Percentiles rank a stretch among this genome's conserved stretches.
Conservation (phyloP, 2,329 filamentous ascomycete genomes). For the Beauveria rudraprayagi region DNA sequence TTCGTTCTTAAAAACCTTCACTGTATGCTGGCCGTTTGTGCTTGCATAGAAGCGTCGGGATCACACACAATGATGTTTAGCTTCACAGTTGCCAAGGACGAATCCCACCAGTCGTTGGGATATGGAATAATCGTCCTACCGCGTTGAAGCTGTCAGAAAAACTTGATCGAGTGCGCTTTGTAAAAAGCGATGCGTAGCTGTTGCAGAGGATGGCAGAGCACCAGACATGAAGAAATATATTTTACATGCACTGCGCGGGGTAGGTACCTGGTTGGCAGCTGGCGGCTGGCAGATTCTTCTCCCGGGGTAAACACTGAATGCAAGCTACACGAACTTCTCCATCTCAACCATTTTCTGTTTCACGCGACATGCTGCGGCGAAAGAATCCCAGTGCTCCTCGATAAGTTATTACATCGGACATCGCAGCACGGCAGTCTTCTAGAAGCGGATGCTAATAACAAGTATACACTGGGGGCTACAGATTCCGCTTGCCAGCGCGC, state of each 20-base stretch:
- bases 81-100: too few relatives aligned
- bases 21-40: background rate
- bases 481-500: background rate
- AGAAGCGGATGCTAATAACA: background rate
- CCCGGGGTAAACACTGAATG: background rate
- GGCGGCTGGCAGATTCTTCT: background rate
- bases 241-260: too few relatives aligned
- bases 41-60: background rate
- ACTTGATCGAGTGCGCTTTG: too few relatives aligned
- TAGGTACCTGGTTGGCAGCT: too few relatives aligned
- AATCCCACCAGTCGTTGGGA: too few relatives aligned
- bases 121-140: too few relatives aligned
- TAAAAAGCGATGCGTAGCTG: background rate
- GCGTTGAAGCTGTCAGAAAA: too few relatives aligned
- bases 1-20: background rate
- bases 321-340: background rate
- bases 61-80: too few relatives aligned
- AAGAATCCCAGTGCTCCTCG: too few relatives aligned
- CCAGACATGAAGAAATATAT: too few relatives aligned
- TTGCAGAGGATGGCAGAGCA: background rate
- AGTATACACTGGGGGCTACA: background rate
- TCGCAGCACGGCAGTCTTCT: background rate
- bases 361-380: background rate
- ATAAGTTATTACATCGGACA: background rate
- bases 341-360: background rate